Conservation (phyloP, 257 asterid genomes). For the Osmanthus fragrans region DNA sequence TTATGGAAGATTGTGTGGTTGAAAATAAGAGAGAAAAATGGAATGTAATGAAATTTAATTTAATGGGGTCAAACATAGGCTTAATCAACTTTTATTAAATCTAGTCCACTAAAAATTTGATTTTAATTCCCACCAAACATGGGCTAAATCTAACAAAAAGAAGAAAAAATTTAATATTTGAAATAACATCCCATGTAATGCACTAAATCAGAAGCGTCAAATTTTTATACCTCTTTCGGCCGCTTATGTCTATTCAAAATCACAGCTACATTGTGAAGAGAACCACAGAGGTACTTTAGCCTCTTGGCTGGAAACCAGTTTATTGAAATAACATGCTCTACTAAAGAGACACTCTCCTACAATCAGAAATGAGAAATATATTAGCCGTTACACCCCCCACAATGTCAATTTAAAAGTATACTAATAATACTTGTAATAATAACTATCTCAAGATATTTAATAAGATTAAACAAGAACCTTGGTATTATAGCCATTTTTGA, state of each 20-base stretch:
- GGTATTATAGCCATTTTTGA: conserved; percentile 48
- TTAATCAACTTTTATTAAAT: too few species aligned
- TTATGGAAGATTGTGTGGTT: too few species aligned
- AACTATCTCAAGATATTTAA: conserved; percentile 2
- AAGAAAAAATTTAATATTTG: neutral
- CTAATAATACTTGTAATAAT: conserved; percentile 1
- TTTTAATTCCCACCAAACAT: too few species aligned
- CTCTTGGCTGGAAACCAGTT: conserved; percentile 61
- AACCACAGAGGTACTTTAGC: conserved; percentile 68
- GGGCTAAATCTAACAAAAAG: neutral
- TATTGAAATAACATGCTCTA: conserved; percentile 57
- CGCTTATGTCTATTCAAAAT: conserved; percentile 57
- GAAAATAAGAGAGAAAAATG: too few species aligned
- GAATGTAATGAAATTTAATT: too few species aligned
- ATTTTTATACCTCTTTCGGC: conserved; percentile 61
- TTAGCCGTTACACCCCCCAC: conserved; percentile 11
- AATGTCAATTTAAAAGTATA: conserved; percentile 2
- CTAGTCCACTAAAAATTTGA: too few species aligned
- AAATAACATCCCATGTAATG: neutral
- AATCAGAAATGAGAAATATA: conserved; percentile 25
- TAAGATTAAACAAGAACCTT: conserved; percentile 56
- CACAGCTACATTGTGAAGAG: conserved; percentile 78
- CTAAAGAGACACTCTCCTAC: conserved; percentile 65
- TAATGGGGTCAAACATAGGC: too few species aligned
- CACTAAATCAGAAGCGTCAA: conserved; percentile 8